phyloP scores from a whole-genome alignment of 1,139 yeast species.

The Blastobotrys illinoisensis region DNA sequence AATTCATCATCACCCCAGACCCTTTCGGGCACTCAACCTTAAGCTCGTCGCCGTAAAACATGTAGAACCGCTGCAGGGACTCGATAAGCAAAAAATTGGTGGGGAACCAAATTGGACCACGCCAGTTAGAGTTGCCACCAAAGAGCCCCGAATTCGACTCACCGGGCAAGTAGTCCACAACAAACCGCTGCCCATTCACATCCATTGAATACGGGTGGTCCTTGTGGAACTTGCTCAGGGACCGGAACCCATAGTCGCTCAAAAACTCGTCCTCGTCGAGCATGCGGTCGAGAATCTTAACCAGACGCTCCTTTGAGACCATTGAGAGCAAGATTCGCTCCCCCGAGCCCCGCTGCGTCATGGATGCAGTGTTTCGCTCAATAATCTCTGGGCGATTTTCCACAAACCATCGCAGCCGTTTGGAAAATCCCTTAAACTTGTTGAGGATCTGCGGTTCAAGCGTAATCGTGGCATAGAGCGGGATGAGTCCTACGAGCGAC shows the following conservation, averaged over 20 bases:
- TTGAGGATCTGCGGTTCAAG: conserved; percentile 80
- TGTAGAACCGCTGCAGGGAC: conserved; percentile 80
- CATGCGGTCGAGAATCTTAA: conserved; percentile 73
- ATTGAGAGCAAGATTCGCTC: conserved; percentile 77
- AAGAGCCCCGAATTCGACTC: conserved; percentile 93
- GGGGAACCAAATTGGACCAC: conserved; percentile 99
- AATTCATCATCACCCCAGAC: conserved; percentile 70
- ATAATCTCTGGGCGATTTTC: conserved; percentile 68
- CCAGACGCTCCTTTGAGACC: conserved; percentile 75
- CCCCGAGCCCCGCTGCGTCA: conserved; percentile 80
- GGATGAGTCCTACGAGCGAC: conserved; percentile 89
- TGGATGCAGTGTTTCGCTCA: conserved; percentile 85
- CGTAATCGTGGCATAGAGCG: conserved; percentile 85
- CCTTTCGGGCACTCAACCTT: conserved; percentile 91
- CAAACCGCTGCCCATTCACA: conserved; percentile 71
- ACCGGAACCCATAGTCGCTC: conserved; percentile 83
- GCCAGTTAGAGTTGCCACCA: conserved; percentile 97
- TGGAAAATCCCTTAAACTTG: conserved; percentile 78
- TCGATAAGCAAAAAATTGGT: conserved; percentile 84
- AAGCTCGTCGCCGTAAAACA: conserved; percentile 83
- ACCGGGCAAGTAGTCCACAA: conserved; percentile 81
- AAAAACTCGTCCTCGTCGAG: conserved; percentile 86
- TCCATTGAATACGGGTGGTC: conserved; percentile 83
- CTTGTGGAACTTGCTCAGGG: conserved; percentile 82
- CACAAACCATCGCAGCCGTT: conserved; percentile 82